Conservation (phyloP, 2,329 filamentous ascomycete species). For the Bipolaris bicolor region DNA sequence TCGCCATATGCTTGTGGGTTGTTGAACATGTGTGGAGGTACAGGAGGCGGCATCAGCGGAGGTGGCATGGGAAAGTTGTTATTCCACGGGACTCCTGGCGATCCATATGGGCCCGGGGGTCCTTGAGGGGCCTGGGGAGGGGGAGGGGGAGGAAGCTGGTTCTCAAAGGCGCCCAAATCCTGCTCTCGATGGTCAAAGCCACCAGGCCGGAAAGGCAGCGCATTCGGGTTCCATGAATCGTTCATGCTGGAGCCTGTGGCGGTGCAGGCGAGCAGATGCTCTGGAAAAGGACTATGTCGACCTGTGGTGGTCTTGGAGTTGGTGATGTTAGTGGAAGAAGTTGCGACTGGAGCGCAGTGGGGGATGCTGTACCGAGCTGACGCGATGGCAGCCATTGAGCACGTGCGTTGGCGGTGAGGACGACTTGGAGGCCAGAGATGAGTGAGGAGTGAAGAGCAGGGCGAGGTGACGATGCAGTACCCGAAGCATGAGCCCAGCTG, state of each 20-base stretch:
- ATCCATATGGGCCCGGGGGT: conserved; percentile 12
- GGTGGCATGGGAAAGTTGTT: conserved; percentile 8
- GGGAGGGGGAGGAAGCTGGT: conserved; percentile 16
- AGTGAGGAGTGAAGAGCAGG: conserved; percentile 10
- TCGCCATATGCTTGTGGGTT: conserved; percentile 17
- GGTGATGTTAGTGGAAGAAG: conserved; percentile 34
- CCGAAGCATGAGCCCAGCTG: conserved; percentile 18
- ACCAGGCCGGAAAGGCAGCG: conserved; percentile 28
- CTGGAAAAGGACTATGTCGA: conserved; percentile 26
- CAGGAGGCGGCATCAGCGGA: conserved; percentile 15
- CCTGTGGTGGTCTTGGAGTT: conserved; percentile 28
- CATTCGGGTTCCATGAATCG: conserved; percentile 28
- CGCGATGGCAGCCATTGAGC: conserved; percentile 34
- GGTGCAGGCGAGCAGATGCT: conserved; percentile 11
- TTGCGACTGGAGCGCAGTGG: conserved; percentile 32
- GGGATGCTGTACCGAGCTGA: conserved; percentile 33
- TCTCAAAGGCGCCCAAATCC: conserved; percentile 16
- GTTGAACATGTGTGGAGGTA: conserved; percentile 16
- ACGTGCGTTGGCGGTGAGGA: conserved; percentile 21
- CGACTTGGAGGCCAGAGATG: conserved; percentile 17
- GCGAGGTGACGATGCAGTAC: conserved; percentile 15
- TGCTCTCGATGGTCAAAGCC: conserved; percentile 17
- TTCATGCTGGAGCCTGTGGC: conserved; percentile 28
- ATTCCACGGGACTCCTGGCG: conserved; percentile 17
- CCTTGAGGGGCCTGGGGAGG: conserved; percentile 12